Base-by-base conservation (phyloP, 805 yeast species). In the Saccharomycopsis fibuligera region DNA sequence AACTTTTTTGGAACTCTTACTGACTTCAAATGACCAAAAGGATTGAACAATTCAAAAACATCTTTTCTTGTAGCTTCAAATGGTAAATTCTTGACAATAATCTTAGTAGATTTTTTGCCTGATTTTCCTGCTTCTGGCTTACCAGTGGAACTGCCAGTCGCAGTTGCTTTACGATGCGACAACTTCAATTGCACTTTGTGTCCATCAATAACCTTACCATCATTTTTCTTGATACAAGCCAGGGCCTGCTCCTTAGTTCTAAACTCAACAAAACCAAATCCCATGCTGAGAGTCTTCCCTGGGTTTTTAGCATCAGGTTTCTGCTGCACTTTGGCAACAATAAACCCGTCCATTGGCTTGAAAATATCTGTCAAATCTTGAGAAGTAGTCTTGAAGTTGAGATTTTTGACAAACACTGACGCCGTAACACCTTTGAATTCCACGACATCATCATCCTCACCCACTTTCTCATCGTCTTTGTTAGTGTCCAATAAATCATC, bases 1-100 rank as follows among this genome's bases (percentile, higher is more conserved):
- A 91, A 90, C 65, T 93, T 93, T 78, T 86, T 85, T 29, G 99
- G 99, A 43, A 93, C 91, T 62, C 99, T 81, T 38, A 90, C 96
- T 2, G 97, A 86, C 60, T 90, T 87, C 60, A 93, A 73, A 67
- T 86, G 90, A 50, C 99, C 99, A 68, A 91, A 93, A 1, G 98
- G 83, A 50, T 93, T 89, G 68, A 93, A 90, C 56, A 93, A 72
- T 63, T 89, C 95, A 60, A 86, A 81, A n/a, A 93, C 80, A 61
- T 93, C 98, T 60, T 86, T 85, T 67, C 96, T 81, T 2, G 93
- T 76, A 19, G 97, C 90, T 68, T 93, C 99, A 66, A 93, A 93
- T 51, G 99, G 98, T 66, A 93, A 77, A 69, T 93, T 93, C 81
- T 93, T 93, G 65, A 93, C 89, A 64, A 93, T 84, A 57, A 93